Conservation (phyloP, 148 eudicot species). For the Talinum fruticosum region DNA sequence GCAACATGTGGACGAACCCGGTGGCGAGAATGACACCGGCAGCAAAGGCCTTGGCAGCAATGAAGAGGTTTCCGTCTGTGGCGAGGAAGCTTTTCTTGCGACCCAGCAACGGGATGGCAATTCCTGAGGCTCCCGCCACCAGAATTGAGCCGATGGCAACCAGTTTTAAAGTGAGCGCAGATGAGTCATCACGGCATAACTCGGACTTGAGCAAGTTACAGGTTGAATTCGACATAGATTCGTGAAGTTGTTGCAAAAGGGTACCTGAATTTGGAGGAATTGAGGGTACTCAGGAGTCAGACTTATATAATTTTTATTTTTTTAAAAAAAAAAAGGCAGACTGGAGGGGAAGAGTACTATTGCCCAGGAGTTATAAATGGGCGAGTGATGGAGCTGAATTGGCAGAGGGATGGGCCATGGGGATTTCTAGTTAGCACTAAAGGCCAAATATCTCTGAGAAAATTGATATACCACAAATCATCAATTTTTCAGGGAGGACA, state of each 20-base stretch:
- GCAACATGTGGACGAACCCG: constrained; percentile 91
- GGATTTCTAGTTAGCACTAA: not conserved
- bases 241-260: constrained; percentile 24
- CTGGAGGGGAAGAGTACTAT: not conserved
- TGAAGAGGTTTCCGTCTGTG: constrained; percentile 43
- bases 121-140: constrained; percentile 41
- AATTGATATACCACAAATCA: not conserved
- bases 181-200: constrained; percentile 39
- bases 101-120: constrained; percentile 44
- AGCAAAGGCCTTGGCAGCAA: constrained; percentile 53
- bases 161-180: constrained; percentile 37
- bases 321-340: not conserved
- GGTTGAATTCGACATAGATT: constrained; percentile 25
- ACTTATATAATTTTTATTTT: not conserved
- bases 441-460: not conserved
- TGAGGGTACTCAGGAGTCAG: not conserved
- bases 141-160: constrained; percentile 44
- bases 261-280: constrained; percentile 22
- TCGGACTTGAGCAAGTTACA: constrained; percentile 27
- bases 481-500: not conserved
- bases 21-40: constrained; percentile 60
- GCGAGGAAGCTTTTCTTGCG: constrained; percentile 33
- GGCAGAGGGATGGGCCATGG: constrained; percentile 17
- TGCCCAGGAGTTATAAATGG: not conserved
- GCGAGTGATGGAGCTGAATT: not conserved